Evolutionary conservation across 2,329 filamentous ascomycete species (phyloP), one percentile per base, ranked within the genome.

Genomic region (Ophiostoma angusticollis): DNA sequence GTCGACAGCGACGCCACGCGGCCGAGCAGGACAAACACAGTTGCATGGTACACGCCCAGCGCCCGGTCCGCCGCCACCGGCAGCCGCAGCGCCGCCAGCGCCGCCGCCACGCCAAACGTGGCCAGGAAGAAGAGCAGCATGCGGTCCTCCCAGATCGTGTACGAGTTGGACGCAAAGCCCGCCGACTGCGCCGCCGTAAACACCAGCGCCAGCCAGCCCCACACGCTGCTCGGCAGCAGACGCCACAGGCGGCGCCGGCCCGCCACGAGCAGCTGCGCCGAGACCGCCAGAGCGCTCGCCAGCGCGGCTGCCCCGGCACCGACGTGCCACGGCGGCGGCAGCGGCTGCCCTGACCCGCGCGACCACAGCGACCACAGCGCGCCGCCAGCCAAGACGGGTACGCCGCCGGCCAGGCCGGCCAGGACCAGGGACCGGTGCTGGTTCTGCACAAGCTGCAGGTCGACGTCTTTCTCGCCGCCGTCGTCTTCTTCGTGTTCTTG

Each of bases 101-200:
- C 72, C 25, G 80, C 74, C n/a, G 80, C 68, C 6, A 86, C 59
- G 22, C 86, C 87, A 54, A 96, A 95, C 0, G 87, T 91, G 2
- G 78, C 76, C 42, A 95, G 73, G 62, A 96, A 89, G 63, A 93
- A 94, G 3, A 94, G 68, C 5, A 94, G 70, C 40, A 95, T 95
- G 12, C 85, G 83, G 53, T 98, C 91, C 62, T 98, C 91, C 87
- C 91, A 98, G 48, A 98, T 94, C 0, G 89, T 96, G 60, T 87
- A 98, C 0, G 91, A 98, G 60, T 98, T 98, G 4, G 91, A 91
- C 0, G 89, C 89, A 56, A 96, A 98, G 7, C 91, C 89, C 37
- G 84, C 65, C n/a, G 86, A 93, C 53, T 94, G 84, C 45, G 81
- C 77, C n/a, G 86, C 58, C 0, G 86, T 86, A 49, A 93, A 85